Conservation (phyloP, 225 moss, liverwort and hornwort species). For the Climacium dendroides region DNA sequence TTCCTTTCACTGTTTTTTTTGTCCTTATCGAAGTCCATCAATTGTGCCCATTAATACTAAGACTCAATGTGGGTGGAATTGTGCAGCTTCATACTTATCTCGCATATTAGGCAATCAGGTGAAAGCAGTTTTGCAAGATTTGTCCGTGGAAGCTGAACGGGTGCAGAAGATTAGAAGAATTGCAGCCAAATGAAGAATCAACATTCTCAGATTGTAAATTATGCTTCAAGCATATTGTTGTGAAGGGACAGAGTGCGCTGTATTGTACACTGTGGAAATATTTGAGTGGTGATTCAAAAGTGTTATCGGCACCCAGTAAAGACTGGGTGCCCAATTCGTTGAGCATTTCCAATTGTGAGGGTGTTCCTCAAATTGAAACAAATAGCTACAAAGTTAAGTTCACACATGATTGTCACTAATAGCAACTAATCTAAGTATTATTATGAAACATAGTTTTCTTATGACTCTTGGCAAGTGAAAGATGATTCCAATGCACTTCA, state of each 20-base stretch:
- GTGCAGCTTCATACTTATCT: constrained; percentile 35
- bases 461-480: background rate
- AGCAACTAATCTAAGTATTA: no score
- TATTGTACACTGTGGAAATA: background rate
- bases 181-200: background rate
- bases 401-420: background rate
- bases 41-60: background rate
- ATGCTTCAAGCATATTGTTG: background rate
- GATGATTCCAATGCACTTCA: no score
- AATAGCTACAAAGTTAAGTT: background rate
- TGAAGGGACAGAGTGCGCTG: background rate
- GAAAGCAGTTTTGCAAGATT: constrained; percentile 47
- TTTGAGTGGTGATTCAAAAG: background rate
- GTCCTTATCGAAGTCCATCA: background rate
- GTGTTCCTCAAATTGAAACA: background rate
- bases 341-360: background rate
- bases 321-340: background rate
- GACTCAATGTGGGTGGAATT: background rate
- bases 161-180: constrained; percentile 10
- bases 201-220: no score
- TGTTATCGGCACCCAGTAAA: background rate
- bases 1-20: background rate
- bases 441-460: background rate
- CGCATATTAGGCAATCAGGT: constrained; percentile 74
- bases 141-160: constrained; percentile 55